These are phyloP conservation scores for Hordeum pubiflorum DNA, from an alignment of 202 grass and related monocot genomes.

Conservation along the genomic window DNA sequence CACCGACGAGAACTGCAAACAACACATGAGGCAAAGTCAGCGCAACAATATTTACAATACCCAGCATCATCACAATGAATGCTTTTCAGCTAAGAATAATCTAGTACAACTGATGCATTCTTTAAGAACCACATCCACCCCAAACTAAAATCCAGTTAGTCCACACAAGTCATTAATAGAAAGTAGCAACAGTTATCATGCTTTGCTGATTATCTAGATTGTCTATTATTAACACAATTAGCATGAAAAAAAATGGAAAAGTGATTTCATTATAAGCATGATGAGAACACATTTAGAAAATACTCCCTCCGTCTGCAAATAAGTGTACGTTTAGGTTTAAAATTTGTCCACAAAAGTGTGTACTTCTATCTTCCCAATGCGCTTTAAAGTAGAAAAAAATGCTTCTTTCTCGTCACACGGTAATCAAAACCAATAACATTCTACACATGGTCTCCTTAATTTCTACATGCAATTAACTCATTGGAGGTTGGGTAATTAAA, in stretches of 20 bases:
- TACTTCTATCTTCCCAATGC: too few relatives aligned
- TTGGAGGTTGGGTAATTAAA: too few relatives aligned
- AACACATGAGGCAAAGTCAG: neutral
- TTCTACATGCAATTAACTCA: too few relatives aligned
- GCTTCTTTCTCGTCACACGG: too few relatives aligned
- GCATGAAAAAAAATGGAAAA: neutral
- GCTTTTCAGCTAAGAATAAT: neutral
- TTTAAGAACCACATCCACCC: neutral
- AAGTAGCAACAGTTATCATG: neutral
- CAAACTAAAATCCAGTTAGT: neutral
- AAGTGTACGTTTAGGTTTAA: too few relatives aligned
- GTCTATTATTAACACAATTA: neutral
- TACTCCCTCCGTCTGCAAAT: neutral
- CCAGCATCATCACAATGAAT: neutral
- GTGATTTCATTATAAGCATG: neutral
- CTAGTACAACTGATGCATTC: neutral
- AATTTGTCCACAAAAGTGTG: too few relatives aligned
- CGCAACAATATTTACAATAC: neutral
- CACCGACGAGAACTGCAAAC: conserved; percentile 64
- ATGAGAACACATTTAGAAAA: neutral
- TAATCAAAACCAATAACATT: too few relatives aligned
- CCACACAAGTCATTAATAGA: neutral
- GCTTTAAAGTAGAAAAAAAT: too few relatives aligned
- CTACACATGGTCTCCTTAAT: too few relatives aligned
- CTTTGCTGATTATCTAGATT: neutral